Conservation (phyloP, 2,329 filamentous ascomycete genomes). For the Didymellaceae sp. region DNA sequence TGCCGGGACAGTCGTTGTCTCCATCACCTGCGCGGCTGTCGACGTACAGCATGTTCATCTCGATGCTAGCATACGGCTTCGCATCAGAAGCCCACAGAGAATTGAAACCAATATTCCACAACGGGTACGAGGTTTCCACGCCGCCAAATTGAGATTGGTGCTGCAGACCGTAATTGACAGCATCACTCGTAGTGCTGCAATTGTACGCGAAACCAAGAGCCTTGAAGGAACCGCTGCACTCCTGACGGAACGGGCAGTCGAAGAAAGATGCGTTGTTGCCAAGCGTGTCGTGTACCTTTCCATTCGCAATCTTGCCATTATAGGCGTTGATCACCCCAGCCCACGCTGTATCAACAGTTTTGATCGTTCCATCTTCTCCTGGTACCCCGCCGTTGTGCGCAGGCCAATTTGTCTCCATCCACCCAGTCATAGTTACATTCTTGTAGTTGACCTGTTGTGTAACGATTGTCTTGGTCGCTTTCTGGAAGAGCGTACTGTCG, state of each 20-base stretch:
- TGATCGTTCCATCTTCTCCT: slow-evolving; percentile 24
- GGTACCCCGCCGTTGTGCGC: slow-evolving; percentile 27
- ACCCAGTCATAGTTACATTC: slow-evolving; percentile 28
- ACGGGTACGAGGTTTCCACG: slow-evolving; percentile 13
- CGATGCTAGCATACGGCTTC: slow-evolving; percentile 25
- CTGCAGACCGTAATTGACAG: slow-evolving; percentile 30
- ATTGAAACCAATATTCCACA: slow-evolving; percentile 28
- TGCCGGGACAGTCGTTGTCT: slow-evolving; percentile 24
- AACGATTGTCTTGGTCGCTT: slow-evolving; percentile 26
- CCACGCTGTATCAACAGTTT: slow-evolving; percentile 29
- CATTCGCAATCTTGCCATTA: slow-evolving; percentile 30
- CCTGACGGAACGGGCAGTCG: slow-evolving; percentile 27
- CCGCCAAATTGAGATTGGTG: slow-evolving; percentile 12
- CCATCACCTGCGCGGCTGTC: slow-evolving; percentile 20
- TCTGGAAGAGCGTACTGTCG: slow-evolving; percentile 34
- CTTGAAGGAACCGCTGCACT: slow-evolving; percentile 25
- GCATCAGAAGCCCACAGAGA: slow-evolving; percentile 17
- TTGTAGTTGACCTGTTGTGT: slow-evolving; percentile 28
- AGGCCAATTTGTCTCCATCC: slow-evolving; percentile 27
- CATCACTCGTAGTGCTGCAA: slow-evolving; percentile 18
- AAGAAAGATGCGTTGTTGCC: slow-evolving; percentile 25
- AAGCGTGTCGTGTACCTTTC: slow-evolving; percentile 30
- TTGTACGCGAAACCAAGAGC: slow-evolving; percentile 27
- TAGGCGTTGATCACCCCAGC: slow-evolving; percentile 30
- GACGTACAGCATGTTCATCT: slow-evolving; percentile 29